Conservation (phyloP, 495 filamentous ascomycete genomes). For the Neurospora sp. region DNA sequence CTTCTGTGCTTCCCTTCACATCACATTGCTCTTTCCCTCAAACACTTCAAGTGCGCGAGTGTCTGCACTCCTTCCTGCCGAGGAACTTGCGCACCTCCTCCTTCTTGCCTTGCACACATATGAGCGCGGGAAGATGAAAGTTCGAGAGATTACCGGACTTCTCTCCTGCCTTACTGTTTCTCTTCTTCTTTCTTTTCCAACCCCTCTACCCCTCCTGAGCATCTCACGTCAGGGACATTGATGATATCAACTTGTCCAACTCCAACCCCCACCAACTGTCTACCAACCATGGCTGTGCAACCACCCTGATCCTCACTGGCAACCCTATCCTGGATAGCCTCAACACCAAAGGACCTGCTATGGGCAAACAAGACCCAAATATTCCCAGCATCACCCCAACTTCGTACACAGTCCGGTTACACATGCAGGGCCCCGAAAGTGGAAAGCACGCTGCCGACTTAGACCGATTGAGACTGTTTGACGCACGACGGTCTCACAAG, state of each 20-base stretch:
- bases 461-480: background rate
- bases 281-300: background rate
- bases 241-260: background rate
- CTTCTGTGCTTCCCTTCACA: background rate
- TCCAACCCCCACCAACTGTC: background rate
- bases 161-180: background rate
- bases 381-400: background rate
- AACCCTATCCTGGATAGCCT: background rate
- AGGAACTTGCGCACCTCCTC: background rate
- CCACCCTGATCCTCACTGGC: background rate
- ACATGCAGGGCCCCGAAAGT: background rate
- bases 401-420: background rate
- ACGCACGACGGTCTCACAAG: background rate
- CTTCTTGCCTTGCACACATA: background rate
- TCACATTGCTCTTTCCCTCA: background rate
- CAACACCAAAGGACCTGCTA: background rate
- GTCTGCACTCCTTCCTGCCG: background rate
- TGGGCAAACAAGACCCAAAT: background rate
- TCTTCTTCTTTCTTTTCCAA: background rate
- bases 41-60: background rate
- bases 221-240: background rate
- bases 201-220: background rate
- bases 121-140: background rate
- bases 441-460: background rate
- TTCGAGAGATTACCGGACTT: background rate